These are phyloP conservation scores for Amanita subjunquillea DNA, from an alignment of 768 basidiomycete genomes.

Conservation along the genomic window DNA sequence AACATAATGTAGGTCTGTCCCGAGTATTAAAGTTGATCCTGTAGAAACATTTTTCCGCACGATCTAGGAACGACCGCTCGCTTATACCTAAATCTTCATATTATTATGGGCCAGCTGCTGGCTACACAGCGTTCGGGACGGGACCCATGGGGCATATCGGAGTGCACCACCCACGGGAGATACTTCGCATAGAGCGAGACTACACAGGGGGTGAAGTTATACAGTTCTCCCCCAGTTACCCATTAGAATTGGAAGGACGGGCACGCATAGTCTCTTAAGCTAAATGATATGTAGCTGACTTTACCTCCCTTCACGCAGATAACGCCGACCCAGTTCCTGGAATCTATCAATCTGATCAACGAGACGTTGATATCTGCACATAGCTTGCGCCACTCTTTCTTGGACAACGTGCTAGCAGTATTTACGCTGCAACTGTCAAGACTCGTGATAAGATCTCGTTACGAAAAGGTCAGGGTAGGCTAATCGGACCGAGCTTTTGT, in stretches of 20 bases:
- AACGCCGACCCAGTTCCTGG: conserved; percentile 81
- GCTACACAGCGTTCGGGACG: conserved; percentile 74
- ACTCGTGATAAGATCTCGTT: conserved; percentile 62
- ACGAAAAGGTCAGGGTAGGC: conserved; percentile 53
- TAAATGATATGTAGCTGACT: not conserved
- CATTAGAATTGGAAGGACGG: conserved; percentile 86
- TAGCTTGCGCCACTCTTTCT: conserved; percentile 55
- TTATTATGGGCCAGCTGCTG: conserved; percentile 72
- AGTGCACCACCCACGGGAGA: conserved; percentile 82
- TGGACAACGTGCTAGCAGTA: conserved; percentile 75
- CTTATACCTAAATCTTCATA: conserved; percentile 73
- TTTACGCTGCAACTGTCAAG: conserved; percentile 74
- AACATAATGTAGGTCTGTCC: conserved; percentile 28
- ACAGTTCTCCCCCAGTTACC: conserved; percentile 86
- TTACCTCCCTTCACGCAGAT: conserved; percentile 38
- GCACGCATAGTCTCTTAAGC: conserved; percentile 34
- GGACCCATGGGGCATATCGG: conserved; percentile 79
- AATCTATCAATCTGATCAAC: conserved; percentile 88
- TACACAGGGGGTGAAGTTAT: conserved; percentile 84
- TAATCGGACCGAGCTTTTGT: conserved; percentile 1
- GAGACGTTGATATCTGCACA: conserved; percentile 80
- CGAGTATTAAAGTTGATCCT: not conserved
- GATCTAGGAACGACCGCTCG: conserved; percentile 26
- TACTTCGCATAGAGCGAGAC: conserved; percentile 87
- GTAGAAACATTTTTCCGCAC: not conserved